Percentiles rank a stretch among this genome's conserved stretches.
Conservation (phyloP, 805 yeast genomes). For the Kodamaea laetipori region DNA sequence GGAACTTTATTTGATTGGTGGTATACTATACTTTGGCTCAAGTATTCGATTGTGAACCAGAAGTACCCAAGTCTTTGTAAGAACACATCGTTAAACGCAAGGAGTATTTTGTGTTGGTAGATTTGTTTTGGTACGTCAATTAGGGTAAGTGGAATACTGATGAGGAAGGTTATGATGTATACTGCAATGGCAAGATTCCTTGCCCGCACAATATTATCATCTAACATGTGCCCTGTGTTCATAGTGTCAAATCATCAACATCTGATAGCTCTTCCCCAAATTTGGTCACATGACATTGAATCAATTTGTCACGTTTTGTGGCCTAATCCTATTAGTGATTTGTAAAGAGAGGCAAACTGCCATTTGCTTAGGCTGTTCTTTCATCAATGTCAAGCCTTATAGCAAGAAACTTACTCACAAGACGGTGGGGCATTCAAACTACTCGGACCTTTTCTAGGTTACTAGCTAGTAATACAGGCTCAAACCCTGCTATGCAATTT, state of each 20-base stretch:
- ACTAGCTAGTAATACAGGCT: neutral
- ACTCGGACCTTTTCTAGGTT: neutral
- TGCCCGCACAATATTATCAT: no score
- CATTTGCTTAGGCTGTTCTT: neutral
- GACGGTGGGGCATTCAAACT: neutral
- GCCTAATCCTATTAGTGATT: neutral
- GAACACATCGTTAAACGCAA: slow-evolving; percentile 24
- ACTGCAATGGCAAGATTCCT: neutral
- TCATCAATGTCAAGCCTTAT: neutral
- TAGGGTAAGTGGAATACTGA: slow-evolving; percentile 26
- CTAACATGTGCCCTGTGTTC: no score
- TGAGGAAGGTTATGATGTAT: slow-evolving; percentile 17
- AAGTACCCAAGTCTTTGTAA: slow-evolving; percentile 32
- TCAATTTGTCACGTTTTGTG: no score
- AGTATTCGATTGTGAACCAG: slow-evolving; percentile 29
- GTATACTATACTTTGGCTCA: slow-evolving; percentile 15
- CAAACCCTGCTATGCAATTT: slow-evolving; percentile 70
- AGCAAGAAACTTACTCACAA: neutral
- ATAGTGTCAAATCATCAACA: no score
- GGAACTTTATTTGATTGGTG: slow-evolving; percentile 11
- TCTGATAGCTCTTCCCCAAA: no score
- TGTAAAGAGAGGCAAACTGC: no score
- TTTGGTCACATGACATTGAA: no score
- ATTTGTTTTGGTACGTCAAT: slow-evolving; percentile 17
- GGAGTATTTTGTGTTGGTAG: slow-evolving; percentile 15